Conservation (phyloP, 805 yeast species). For the Myxozyma monticola region DNA sequence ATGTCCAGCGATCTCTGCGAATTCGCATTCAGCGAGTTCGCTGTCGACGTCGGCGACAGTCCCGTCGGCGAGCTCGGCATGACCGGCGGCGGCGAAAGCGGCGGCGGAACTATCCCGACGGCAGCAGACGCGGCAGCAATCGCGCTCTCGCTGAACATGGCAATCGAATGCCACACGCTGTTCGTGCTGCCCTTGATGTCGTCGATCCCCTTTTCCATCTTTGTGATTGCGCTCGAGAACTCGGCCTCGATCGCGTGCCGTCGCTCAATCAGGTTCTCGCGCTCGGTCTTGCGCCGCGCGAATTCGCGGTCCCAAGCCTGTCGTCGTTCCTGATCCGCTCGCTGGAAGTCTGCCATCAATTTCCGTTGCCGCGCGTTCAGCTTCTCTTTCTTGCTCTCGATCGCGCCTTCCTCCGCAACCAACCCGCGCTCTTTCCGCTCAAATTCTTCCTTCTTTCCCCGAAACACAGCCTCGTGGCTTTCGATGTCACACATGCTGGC, state of each 20-base stretch:
- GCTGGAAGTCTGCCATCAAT: slow-evolving; percentile 33
- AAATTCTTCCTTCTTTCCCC: slow-evolving; percentile 23
- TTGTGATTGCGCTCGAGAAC: slow-evolving; percentile 38
- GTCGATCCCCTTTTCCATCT: slow-evolving; percentile 38
- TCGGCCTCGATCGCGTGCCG: slow-evolving; percentile 37
- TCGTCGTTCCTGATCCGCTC: slow-evolving; percentile 34
- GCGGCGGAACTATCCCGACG: slow-evolving; percentile 8
- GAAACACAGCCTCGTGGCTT: slow-evolving; percentile 22
- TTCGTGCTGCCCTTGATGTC: slow-evolving; percentile 33
- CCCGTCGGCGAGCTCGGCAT: neutral
- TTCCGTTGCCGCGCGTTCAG: slow-evolving; percentile 32
- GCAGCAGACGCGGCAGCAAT: slow-evolving; percentile 9
- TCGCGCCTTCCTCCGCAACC: slow-evolving; percentile 31
- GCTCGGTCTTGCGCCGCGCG: slow-evolving; percentile 31
- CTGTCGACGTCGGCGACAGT: slow-evolving; percentile 6
- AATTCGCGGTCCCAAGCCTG: slow-evolving; percentile 32
- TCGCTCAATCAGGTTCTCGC: slow-evolving; percentile 36
- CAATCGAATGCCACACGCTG: slow-evolving; percentile 23
- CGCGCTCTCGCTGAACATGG: slow-evolving; percentile 5
- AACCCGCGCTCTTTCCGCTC: slow-evolving; percentile 24
- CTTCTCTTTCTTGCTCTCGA: slow-evolving; percentile 35
- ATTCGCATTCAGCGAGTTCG: slow-evolving; percentile 4
- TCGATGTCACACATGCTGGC: slow-evolving; percentile 18
- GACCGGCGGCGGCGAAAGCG: neutral
- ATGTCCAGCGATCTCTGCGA: neutral